phyloP scores from a whole-genome alignment of 140 eudicot genomes.

The Anethum foeniculum region DNA sequence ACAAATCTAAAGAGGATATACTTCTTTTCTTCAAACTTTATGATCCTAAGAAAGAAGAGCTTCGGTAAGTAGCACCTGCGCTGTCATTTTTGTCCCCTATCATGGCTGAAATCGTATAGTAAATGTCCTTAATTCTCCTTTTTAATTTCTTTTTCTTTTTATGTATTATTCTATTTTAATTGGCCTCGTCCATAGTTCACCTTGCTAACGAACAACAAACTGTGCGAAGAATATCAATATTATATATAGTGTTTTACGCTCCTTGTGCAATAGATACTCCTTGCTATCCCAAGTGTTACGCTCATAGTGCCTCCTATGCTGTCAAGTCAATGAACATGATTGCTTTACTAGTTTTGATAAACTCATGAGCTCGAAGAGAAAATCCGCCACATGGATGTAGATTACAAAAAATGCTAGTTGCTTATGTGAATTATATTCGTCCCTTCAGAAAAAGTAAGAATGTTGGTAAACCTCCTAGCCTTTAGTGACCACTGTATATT shows the following conservation, averaged over 20 bases:
- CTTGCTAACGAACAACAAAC: not conserved
- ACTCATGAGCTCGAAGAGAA: not conserved
- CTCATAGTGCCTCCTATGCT: not conserved
- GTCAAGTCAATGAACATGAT: not conserved
- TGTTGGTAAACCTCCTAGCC: not conserved
- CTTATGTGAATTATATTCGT: not conserved
- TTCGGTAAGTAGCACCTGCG: conserved; percentile 33
- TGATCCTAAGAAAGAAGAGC: conserved; percentile 70
- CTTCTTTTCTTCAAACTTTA: conserved; percentile 73
- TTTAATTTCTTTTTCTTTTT: not conserved
- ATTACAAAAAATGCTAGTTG: not conserved
- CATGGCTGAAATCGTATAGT: not conserved
- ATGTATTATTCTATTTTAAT: not conserved
- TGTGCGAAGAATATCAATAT: not conserved
- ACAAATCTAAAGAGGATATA: conserved; percentile 67
- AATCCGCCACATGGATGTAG: not conserved
- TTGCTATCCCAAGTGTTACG: not conserved
- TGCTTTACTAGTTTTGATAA: not conserved
- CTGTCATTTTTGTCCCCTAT: not conserved
- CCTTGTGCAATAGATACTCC: not conserved
- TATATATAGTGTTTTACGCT: not conserved
- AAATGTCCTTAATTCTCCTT: not conserved
- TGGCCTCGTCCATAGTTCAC: not conserved
- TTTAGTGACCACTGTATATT: not conserved
- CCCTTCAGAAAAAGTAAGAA: not conserved